Base-by-base conservation (phyloP, 2,329 filamentous ascomycete species). In the Fusarium sp. region DNA sequence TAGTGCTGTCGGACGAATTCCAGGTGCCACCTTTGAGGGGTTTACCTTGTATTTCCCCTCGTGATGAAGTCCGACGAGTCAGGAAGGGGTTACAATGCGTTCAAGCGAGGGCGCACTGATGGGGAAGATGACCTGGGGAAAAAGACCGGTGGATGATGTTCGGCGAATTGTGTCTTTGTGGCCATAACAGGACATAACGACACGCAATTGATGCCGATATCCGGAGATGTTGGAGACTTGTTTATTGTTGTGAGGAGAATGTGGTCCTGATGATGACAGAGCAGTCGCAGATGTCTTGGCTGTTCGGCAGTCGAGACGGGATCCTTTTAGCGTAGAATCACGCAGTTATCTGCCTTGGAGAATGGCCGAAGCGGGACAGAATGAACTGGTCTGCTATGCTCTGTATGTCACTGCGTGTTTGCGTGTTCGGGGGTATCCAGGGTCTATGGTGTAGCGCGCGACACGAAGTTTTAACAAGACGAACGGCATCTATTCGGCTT, bases 1-100 rank as follows among this genome's bases (percentile, higher is more conserved):
- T 65, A 56, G 49, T 52, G 44, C 1, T 22, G 2, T 65, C 64
- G 64, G 64, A 51, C 44, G 18, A 14, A 9, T 3, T 29, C 64
- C 64, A 37, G 64, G 6, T 4, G 7, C 7, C 11, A 22, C 10
- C 18, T 34, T 44, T 13, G 4, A 11, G 25, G 25, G 40, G 7
- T 25, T 55, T 34, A 6, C 32, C 32, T 10, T 10, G 32, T 18
- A 34, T 34, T 41, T 29, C 8, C 42, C 20, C 44, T 54, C 44
- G 24, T 49, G 48, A 52, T 13, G 12, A 10, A 37, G 34, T 9
- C 34, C 16, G 34, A 57, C 25, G 44, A 51, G 25, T 62, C 48
- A 41, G 16, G 6, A 12, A 2, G 22, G 8, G 2, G 54, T n/a
- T 34, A 4, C 18, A 32, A 58, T 10, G 7, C 30, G 4, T 8